Base-by-base conservation (phyloP, 441 rosid genomes). In the Gossypium trilobum region DNA sequence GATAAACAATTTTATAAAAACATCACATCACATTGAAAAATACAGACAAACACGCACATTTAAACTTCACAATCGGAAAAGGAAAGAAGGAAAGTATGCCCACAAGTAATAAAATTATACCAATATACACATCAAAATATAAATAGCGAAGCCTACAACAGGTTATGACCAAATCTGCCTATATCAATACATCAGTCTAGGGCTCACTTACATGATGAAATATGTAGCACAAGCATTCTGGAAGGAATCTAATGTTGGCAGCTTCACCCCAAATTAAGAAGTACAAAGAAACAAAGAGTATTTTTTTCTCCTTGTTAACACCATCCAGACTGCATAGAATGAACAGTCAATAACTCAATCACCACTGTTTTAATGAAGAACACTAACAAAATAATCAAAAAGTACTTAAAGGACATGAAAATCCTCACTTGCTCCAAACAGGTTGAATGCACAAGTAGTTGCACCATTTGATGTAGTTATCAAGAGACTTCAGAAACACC, bases 251-350 rank as follows among this genome's bases (percentile, higher is more conserved):
- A 63, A 92, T 73, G 76, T 95, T 95, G 79, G 98, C 77, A 79
- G 98, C 98, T 85, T 95, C 99, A 31, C 99, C 99, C 99, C 99
- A 95, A 72, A 95, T 91, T 69, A 89, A 82, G 78, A 86, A 91
- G 82, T 92, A 95, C 82, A 95, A 77, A 42, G 95, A 91, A 71
- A 92, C 82, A 78, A 85, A 89, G 51, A 89, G 89, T 67, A 92
- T n/a, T 78, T 85, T 88, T 89, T 92, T 92, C 79, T 95, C 97
- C 86, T 82, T 94, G 80, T 77, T 77, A 81, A 89, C 79, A 75
- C 85, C 78, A 68, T 92, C 99, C 85, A 91, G 86, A 81, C 99
- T 95, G 89, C 83, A 83, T 29, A 44, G 16, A 19, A 71, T 55
- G 68, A 71, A 42, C 16, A 60, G n/a, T 52, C 19, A 6, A 62